phyloP scores from a whole-genome alignment of 306 rosid genomes.

The Astragalus glycyphyllos region DNA sequence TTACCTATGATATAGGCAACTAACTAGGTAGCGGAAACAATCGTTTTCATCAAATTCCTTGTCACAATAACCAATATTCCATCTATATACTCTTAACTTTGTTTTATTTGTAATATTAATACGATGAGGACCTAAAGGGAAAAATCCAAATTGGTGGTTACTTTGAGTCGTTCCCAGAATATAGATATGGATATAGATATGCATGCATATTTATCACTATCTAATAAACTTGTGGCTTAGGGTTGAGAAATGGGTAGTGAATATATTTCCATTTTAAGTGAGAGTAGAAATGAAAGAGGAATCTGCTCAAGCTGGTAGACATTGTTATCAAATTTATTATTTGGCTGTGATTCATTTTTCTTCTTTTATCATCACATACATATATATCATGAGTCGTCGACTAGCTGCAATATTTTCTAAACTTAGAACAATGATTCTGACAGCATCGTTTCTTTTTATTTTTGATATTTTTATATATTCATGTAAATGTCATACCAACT shows the following conservation, averaged over 20 bases:
- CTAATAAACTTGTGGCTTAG: constrained; percentile 34
- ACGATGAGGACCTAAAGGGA: constrained; percentile 33
- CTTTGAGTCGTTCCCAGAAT: neutral
- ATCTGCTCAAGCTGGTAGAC: constrained; percentile 30
- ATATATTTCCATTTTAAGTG: constrained; percentile 17
- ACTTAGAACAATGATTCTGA: constrained; percentile 33
- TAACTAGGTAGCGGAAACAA: constrained; percentile 19
- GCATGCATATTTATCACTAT: constrained; percentile 8
- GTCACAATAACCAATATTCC: constrained; percentile 36
- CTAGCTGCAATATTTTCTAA: constrained; percentile 26
- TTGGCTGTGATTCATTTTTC: constrained; percentile 8
- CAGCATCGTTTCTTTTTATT: too few relatives aligned
- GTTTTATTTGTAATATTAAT: constrained; percentile 43
- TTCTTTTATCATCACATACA: constrained; percentile 23
- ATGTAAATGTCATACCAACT: neutral
- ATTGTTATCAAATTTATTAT: constrained; percentile 43
- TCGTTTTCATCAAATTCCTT: constrained; percentile 50
- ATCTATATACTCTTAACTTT: constrained; percentile 13
- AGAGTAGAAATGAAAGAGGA: neutral
- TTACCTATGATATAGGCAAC: constrained; percentile 15
- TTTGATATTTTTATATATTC: neutral
- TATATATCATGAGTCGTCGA: constrained; percentile 8
- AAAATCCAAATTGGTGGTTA: constrained; percentile 41
- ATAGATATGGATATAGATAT: neutral
- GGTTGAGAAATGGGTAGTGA: constrained; percentile 27